Conservation (phyloP, 2,329 filamentous ascomycete genomes). For the Alternaria tenuissima region DNA sequence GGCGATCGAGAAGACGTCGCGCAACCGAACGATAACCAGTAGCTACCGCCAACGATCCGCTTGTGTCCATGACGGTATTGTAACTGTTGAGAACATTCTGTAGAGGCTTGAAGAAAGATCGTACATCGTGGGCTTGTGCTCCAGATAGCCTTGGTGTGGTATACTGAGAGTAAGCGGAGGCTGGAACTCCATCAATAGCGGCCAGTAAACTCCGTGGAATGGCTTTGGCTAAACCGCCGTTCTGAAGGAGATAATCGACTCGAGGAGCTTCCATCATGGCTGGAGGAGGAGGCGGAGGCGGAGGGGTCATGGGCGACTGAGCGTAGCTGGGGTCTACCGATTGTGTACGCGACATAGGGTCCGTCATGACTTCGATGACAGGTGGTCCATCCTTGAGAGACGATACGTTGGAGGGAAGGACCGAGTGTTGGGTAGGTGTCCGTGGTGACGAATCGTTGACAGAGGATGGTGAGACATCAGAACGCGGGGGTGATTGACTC, state of each 20-base stretch:
- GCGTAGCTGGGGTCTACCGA: constrained; percentile 50
- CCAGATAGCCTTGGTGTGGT: constrained; percentile 60
- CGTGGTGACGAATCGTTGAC: constrained; percentile 56
- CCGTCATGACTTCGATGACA: constrained; percentile 55
- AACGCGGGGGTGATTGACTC: constrained; percentile 42
- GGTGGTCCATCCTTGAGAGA: constrained; percentile 48
- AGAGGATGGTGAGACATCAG: constrained; percentile 53
- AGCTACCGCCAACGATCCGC: constrained; percentile 90
- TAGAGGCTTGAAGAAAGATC: constrained; percentile 82
- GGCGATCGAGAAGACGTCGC: constrained; percentile 82
- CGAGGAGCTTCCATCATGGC: constrained; percentile 74
- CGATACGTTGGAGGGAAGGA: constrained; percentile 45
- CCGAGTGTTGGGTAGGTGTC: constrained; percentile 54
- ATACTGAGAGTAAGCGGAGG: constrained; percentile 67
- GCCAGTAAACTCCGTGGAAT: constrained; percentile 78
- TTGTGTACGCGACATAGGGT: constrained; percentile 48
- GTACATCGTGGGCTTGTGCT: constrained; percentile 63
- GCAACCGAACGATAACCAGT: constrained; percentile 97
- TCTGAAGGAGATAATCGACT: constrained; percentile 90
- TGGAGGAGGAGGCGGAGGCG: constrained; percentile 76
- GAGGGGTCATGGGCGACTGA: constrained; percentile 63
- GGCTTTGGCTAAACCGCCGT: constrained; percentile 78
- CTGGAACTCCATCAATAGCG: constrained; percentile 65
- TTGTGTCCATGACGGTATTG: constrained; percentile 78
- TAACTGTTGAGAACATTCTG: constrained; percentile 87